Evolutionary conservation across 2,329 filamentous ascomycete species (phyloP).

Genomic region (Sporothrix luriei): DNA sequence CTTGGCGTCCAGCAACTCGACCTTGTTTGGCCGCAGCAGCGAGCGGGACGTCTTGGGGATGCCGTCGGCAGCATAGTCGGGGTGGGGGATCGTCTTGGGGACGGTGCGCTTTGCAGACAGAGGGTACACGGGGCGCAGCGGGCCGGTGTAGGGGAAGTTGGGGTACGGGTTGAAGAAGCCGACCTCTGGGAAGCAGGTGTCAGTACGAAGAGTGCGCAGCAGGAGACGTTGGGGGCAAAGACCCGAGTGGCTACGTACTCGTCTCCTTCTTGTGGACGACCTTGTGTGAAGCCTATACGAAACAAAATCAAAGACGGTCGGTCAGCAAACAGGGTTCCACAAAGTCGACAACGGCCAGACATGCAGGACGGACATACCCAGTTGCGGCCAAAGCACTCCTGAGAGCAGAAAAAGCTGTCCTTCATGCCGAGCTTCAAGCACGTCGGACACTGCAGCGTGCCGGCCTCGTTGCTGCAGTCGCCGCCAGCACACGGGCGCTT

Average conservation of each 20-base stretch:
- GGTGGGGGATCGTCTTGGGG: conserved; percentile 77
- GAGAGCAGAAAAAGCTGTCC: conserved; percentile 94
- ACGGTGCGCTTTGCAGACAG: conserved; percentile 72
- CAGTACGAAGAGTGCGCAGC: not conserved
- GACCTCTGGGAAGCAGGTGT: conserved; percentile 59
- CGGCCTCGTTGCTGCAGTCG: conserved; percentile 85
- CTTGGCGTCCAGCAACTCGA: conserved; percentile 77
- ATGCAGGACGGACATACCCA: conserved; percentile 64
- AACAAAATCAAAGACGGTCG: not conserved
- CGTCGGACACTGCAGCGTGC: conserved; percentile 87
- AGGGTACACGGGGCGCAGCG: conserved; percentile 83
- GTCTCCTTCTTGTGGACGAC: conserved; percentile 76
- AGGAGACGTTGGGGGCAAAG: not conserved
- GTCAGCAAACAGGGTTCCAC: not conserved
- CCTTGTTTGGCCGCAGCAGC: conserved; percentile 73
- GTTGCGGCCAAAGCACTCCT: conserved; percentile 98
- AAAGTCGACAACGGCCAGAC: not conserved
- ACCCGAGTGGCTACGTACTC: conserved; percentile 50
- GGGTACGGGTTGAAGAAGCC: conserved; percentile 92
- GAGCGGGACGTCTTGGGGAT: conserved; percentile 64
- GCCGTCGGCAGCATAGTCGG: conserved; percentile 86
- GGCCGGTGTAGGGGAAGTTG: conserved; percentile 77
- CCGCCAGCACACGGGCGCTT: conserved; percentile 73
- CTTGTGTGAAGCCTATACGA: conserved; percentile 75
- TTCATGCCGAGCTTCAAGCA: conserved; percentile 86